Percentiles rank a stretch among this genome's conserved stretches.
Conservation (phyloP, 306 rosid species). For the Purshia tridentata region DNA sequence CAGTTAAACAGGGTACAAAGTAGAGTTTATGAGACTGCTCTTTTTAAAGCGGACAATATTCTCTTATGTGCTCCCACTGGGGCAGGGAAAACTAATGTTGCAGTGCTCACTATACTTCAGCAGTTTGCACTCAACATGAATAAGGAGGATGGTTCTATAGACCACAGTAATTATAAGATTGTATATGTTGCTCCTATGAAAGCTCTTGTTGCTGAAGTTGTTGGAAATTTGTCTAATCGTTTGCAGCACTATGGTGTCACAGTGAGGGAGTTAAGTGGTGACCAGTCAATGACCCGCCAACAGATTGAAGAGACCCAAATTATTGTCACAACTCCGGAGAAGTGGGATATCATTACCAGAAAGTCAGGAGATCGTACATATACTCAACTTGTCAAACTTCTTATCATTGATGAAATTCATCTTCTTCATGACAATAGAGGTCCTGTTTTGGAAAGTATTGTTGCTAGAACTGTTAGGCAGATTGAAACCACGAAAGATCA, state of each 20-base stretch:
- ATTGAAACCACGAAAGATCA: conserved; percentile 86
- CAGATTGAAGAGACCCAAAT: conserved; percentile 96
- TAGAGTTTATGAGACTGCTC: conserved; percentile 83
- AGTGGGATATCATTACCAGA: conserved; percentile 97
- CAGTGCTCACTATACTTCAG: conserved; percentile 91
- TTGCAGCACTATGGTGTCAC: conserved; percentile 82
- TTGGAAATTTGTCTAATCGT: conserved; percentile 89
- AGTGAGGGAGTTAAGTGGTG: conserved; percentile 94
- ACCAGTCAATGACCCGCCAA: conserved; percentile 82
- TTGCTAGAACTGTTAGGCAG: conserved; percentile 97
- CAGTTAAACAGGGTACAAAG: conserved; percentile 96
- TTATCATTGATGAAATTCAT: conserved; percentile 93
- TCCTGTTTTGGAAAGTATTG: conserved; percentile 95
- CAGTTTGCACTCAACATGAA: conserved; percentile 76
- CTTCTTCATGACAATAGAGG: conserved; percentile 98
- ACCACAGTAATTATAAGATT: conserved; percentile 77
- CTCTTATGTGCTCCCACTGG: conserved; percentile 97
- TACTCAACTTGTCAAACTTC: conserved; percentile 86
- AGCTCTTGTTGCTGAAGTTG: conserved; percentile 98
- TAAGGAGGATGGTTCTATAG: conserved; percentile 71
- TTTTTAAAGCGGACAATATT: conserved; percentile 62
- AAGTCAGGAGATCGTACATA: conserved; percentile 96
- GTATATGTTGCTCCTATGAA: conserved; percentile 99
- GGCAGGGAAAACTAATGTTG: conserved; percentile 99
- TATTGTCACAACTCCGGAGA: conserved; percentile 97